Evolutionary conservation across 2,329 filamentous ascomycete genomes (phyloP).

Genomic region (Chaetomium globosum): DNA sequence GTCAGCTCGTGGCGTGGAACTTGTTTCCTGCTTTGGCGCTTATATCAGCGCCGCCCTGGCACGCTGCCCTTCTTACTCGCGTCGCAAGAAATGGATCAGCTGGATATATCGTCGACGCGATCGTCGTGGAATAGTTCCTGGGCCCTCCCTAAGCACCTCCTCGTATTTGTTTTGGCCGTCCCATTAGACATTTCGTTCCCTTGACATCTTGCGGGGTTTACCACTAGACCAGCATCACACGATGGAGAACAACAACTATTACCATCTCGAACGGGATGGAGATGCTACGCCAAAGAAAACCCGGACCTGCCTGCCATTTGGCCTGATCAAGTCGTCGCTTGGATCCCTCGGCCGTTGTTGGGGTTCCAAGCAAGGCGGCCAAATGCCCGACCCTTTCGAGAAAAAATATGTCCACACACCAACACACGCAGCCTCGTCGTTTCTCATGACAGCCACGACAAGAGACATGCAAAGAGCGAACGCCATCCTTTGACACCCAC

Average conservation of each 20-base stretch:
- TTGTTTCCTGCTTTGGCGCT: background rate
- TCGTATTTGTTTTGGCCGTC: background rate
- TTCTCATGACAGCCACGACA: conserved; percentile 49
- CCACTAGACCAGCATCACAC: background rate
- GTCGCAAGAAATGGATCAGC: conserved; percentile 16
- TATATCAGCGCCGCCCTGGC: conserved; percentile 12
- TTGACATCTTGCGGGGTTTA: background rate
- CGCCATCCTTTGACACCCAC: conserved; percentile 32
- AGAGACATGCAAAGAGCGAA: conserved; percentile 31
- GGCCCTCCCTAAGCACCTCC: background rate
- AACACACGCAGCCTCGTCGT: conserved; percentile 47
- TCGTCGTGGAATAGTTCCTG: background rate
- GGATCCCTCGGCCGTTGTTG: conserved; percentile 28
- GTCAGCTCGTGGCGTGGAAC: conserved; percentile 1
- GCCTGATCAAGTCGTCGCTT: conserved; percentile 26
- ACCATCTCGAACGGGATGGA: background rate
- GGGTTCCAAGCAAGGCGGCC: conserved; percentile 18
- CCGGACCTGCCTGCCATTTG: conserved; percentile 24
- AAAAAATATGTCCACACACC: conserved; percentile 42
- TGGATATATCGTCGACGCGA: background rate
- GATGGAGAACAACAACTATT: conserved; percentile 16
- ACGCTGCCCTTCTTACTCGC: background rate
- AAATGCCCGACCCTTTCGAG: conserved; percentile 9
- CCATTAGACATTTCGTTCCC: background rate
- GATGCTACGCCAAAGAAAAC: background rate